Percentiles rank a stretch among this genome's conserved stretches.
Evolutionary conservation across 345 rosid genomes (phyloP).

Genomic region (Eucalyptus brandiana): DNA sequence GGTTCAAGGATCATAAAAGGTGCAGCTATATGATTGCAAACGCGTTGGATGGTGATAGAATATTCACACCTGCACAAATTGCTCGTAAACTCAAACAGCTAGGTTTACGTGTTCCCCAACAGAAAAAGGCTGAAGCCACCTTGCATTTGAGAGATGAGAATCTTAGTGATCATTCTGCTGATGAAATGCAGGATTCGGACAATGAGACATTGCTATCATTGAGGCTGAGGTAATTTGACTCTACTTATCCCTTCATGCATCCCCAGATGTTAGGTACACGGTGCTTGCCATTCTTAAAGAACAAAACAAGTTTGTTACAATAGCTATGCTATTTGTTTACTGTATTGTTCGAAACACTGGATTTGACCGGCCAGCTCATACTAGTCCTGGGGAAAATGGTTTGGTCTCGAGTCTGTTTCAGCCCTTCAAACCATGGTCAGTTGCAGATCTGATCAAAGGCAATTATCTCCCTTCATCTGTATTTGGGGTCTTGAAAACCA

Average conservation of each 20-base stretch:
- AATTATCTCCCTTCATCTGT: not conserved
- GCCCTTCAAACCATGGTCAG: not conserved
- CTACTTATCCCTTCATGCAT: not conserved
- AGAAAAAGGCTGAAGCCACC: constrained; percentile 22
- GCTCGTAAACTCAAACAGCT: constrained; percentile 80
- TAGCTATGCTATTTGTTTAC: not conserved
- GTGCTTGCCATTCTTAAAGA: not conserved
- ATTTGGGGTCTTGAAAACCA: not conserved
- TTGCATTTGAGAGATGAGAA: constrained; percentile 42
- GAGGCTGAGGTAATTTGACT: constrained; percentile 37
- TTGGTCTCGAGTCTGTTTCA: not conserved
- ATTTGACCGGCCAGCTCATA: not conserved
- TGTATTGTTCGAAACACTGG: not conserved
- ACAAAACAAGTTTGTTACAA: not conserved
- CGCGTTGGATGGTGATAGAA: constrained; percentile 47
- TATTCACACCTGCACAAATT: constrained; percentile 61
- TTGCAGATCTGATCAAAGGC: not conserved
- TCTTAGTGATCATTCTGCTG: constrained; percentile 12
- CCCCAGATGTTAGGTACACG: not conserved
- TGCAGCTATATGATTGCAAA: constrained; percentile 75
- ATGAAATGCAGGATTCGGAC: constrained; percentile 26
- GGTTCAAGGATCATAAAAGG: constrained; percentile 69
- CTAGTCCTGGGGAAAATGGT: not conserved
- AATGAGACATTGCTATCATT: constrained; percentile 56
- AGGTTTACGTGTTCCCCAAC: constrained; percentile 36